Percentiles rank a stretch among this genome's conserved stretches.
These are phyloP conservation scores for Oemleria cerasiformis DNA, from an alignment of 306 rosid genomes.

Conservation along the genomic window DNA sequence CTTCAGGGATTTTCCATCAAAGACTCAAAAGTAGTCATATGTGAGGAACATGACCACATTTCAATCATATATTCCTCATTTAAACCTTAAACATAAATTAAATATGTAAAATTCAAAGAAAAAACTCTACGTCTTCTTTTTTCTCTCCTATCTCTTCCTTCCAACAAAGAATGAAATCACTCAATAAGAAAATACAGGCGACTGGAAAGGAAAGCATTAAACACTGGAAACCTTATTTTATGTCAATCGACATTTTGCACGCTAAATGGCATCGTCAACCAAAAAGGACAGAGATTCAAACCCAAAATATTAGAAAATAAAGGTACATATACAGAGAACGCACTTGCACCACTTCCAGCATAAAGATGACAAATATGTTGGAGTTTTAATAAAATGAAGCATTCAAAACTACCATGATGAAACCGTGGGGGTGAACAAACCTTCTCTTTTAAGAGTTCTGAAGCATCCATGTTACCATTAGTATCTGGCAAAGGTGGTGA, in stretches of 20 bases:
- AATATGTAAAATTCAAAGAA: no score
- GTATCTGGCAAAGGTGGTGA: slow-evolving; percentile 43
- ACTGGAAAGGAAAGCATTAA: background rate
- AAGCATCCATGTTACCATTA: slow-evolving; percentile 64
- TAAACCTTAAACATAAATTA: no score
- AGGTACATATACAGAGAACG: background rate
- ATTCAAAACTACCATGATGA: slow-evolving; percentile 6
- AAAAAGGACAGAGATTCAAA: background rate
- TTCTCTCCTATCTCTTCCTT: background rate
- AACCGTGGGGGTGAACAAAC: slow-evolving; percentile 35
- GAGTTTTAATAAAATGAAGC: background rate
- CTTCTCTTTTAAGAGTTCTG: slow-evolving; percentile 84
- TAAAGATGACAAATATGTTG: background rate
- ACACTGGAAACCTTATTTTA: background rate
- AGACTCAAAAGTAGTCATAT: no score
- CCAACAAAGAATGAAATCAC: background rate
- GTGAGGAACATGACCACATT: no score
- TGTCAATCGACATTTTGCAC: background rate
- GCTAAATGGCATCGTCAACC: no score
- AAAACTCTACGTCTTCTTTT: no score
- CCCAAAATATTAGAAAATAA: background rate
- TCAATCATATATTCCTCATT: no score
- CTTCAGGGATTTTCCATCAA: no score
- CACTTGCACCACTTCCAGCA: background rate
- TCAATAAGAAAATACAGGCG: background rate